Evolutionary conservation across 345 rosid species (phyloP), one percentile per base, ranked within the genome.

Genomic region (Orychophragmus violaceus): DNA sequence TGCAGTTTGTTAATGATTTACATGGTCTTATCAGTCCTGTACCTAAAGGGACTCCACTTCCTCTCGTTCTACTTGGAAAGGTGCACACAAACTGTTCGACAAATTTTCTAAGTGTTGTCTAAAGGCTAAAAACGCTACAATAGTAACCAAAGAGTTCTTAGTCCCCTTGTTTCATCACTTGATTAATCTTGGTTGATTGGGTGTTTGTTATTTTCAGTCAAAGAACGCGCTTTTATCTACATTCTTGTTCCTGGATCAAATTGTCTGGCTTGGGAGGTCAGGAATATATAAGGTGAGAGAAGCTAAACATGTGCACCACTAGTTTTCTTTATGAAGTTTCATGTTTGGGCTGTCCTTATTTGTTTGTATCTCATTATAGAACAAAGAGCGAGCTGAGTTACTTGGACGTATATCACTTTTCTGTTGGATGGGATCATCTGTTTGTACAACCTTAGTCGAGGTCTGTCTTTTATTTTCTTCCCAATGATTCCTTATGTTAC

Each of bases 361-460:
- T 49, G n/a, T n/a, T n/a, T n/a, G n/a, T 60, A 19, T 45, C 28
- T 30, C 21, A 45, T 75, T 5, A 18, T 58, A 95, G 99, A 85
- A 89, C 91, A 91, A 87, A 81, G 99, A 95, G 75, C 82, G 82
- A 13, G 70, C 87, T 24, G 99, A 95, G 48, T 80, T 87, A 54
- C 59, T 95, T 21, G 96, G 97, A 7, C 84, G 96, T n/a, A 83
- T 95, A 55, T 95, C 99, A n/a, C 91, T 95, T 49, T 91, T 75
- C 83, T 89, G 98, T 63, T 91, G 97, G 97, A 76, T 95, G 95
- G 95, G 99, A 72, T 89, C 99, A 25, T 91, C 96, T 22, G 66
- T 87, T 13, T 95, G 96, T 69, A 59, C 81, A 67, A 80, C 95
- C 66, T 80, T 89, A 81, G 94, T 95, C 42, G 99, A 91, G 99